phyloP scores from a whole-genome alignment of 208 protist species.

The Phytomonas francai region DNA sequence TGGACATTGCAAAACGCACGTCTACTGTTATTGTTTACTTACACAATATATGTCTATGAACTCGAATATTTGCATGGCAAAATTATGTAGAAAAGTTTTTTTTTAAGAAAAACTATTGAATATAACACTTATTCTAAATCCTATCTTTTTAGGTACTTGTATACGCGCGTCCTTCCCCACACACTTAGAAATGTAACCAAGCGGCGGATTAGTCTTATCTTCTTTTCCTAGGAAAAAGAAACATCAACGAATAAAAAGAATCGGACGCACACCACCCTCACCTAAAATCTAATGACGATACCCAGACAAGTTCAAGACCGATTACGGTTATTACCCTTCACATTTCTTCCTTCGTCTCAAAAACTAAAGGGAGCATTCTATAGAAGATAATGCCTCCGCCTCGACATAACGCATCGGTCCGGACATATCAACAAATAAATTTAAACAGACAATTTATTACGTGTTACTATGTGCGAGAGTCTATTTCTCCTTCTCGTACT shows the following conservation, averaged over 20 bases:
- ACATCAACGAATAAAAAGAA: not conserved
- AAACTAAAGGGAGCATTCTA: not conserved
- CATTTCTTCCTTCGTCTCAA: not conserved
- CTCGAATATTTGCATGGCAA: not conserved
- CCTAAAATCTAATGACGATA: not conserved
- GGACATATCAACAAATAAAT: slow-evolving; percentile 2
- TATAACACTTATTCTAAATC: not conserved
- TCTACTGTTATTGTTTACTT: not conserved
- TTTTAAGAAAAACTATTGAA: not conserved
- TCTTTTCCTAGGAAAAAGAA: not conserved
- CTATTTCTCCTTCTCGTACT: slow-evolving; percentile 26
- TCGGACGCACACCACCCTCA: not conserved
- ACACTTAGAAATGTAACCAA: not conserved
- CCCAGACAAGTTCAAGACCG: not conserved
- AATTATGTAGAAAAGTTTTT: not conserved
- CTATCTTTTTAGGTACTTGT: not conserved
- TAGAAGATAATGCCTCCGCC: not conserved
- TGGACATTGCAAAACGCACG: not conserved
- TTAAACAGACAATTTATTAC: not conserved
- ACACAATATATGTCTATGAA: not conserved
- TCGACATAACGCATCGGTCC: not conserved
- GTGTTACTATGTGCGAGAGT: not conserved
- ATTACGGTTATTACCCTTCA: not conserved
- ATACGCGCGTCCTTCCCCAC: not conserved
- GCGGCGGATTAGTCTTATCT: not conserved